Base-by-base conservation (phyloP, 345 rosid genomes). In the Hevea brasiliensis region DNA sequence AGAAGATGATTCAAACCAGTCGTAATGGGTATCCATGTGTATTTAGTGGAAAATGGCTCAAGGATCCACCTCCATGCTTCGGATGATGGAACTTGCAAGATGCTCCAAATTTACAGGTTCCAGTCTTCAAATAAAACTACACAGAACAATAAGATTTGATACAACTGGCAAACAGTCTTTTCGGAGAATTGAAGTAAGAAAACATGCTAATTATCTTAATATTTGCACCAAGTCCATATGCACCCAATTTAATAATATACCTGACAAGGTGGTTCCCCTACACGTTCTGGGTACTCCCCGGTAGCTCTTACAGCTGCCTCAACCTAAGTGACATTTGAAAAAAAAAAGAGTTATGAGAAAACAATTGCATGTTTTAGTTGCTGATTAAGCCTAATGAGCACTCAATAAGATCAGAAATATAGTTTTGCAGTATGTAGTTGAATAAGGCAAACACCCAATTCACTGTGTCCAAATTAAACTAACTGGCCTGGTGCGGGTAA, bases 31-130 rank as follows among this genome's bases (percentile, higher is more conserved):
- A 76, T 76, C 79, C 79, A 32, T 53, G 74, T 62, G 40, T 54
- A 70, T 76, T 76, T 54, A 70, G 69, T 7, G 73, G 63, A 76
- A 76, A 70, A 55, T 70, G 60, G 64, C 74, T 76, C 74, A 76
- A 76, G 41, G 50, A 70, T 76, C 79, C 74, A 63, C 65, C 74
- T 42, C 74, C 62, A 70, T 69, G 70, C 56, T 76, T 76, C 7
- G 79, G 79, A 56, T 76, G 79, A 70, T 76, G 54, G 63, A 76
- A 76, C 74, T 76, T 76, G 74, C 79, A 76, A 63, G 79, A 76
- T 70, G 79, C 79, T 55, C 79, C 79, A 70, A 76, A 76, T 76
- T 76, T 76, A 76, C 79, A 76, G 74, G 79, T 70, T 63, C 79
- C 79, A 42, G 74, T 76, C 65, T 76, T 76, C 70, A 76, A 70